These are phyloP conservation scores for Monosporascus cannonballus DNA, from an alignment of 2,329 filamentous ascomycete genomes.

Conservation along the genomic window DNA sequence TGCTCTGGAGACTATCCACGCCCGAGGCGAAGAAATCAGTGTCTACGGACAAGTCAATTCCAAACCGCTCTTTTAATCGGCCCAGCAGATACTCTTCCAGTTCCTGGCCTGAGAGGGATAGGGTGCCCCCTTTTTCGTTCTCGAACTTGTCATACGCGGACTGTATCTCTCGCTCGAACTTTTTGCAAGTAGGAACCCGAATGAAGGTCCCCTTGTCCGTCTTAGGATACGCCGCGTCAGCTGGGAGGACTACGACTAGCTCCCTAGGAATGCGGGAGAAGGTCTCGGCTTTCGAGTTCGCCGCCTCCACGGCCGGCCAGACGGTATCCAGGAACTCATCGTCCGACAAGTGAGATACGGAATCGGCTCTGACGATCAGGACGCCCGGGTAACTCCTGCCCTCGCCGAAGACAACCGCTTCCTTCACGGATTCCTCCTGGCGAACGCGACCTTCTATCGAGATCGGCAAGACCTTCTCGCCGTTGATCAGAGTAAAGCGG, in stretches of 20 bases:
- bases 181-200: constrained; percentile 41
- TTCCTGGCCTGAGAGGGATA: constrained; percentile 1
- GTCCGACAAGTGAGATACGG: constrained; percentile 32
- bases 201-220: constrained; percentile 55
- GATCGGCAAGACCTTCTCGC: constrained; percentile 41
- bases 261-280: constrained; percentile 49
- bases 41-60: constrained; percentile 8
- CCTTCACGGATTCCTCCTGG: constrained; percentile 44
- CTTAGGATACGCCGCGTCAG: constrained; percentile 37
- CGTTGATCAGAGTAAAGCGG: constrained; percentile 38
- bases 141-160: constrained; percentile 30
- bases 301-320: constrained; percentile 42
- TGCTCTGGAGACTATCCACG: constrained; percentile 23
- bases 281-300: constrained; percentile 42
- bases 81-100: constrained; percentile 9
- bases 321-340: constrained; percentile 41
- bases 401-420: constrained; percentile 52
- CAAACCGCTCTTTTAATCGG: constrained; percentile 8
- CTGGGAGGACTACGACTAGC: constrained; percentile 42
- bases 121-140: constrained; percentile 2
- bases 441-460: constrained; percentile 47
- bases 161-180: constrained; percentile 43
- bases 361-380: constrained; percentile 45
- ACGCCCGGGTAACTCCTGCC: constrained; percentile 46
- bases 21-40: constrained; percentile 24